Percentiles rank a stretch among this genome's conserved stretches.
Evolutionary conservation across 768 basidiomycete genomes (phyloP).

Genomic region (Boletellus ananas): DNA sequence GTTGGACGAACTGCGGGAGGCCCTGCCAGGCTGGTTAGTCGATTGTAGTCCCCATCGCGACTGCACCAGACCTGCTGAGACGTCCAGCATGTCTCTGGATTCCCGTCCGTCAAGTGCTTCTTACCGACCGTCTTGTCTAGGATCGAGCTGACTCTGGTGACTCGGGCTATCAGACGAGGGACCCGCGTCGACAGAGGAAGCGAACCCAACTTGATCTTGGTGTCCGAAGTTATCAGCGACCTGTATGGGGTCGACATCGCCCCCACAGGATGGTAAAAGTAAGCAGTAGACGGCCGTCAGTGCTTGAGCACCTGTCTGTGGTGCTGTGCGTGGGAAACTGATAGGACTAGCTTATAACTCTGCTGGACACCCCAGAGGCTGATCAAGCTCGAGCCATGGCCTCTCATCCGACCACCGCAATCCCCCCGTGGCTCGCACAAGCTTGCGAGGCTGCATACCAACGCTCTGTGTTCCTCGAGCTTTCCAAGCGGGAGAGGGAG

Average conservation of each 20-base stretch:
- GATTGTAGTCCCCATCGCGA: not conserved
- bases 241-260: slow-evolving; percentile 21
- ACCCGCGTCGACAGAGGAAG: slow-evolving; percentile 26
- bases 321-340: slow-evolving; percentile 20
- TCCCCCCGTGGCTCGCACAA: slow-evolving; percentile 17
- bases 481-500: slow-evolving; percentile 38
- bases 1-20: slow-evolving; percentile 69
- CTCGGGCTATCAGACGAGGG: slow-evolving; percentile 5
- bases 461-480: slow-evolving; percentile 31
- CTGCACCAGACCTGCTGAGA: slow-evolving; percentile 60
- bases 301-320: not conserved
- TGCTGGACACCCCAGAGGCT: not conserved
- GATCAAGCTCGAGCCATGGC: slow-evolving; percentile 6
- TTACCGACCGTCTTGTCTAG: slow-evolving; percentile 71
- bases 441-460: slow-evolving; percentile 14
- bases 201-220: slow-evolving; percentile 38
- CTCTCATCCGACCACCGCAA: not conserved
- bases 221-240: slow-evolving; percentile 23
- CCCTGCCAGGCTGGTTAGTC: slow-evolving; percentile 45
- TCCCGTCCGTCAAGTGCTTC: slow-evolving; percentile 65
- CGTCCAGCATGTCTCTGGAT: slow-evolving; percentile 81
- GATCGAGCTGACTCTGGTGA: slow-evolving; percentile 70
- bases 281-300: not conserved
- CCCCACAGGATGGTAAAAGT: not conserved
- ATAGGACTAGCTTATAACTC: not conserved